Evolutionary conservation across 768 basidiomycete species (phyloP), one percentile per base, ranked within the genome.

Genomic region (Kondoa subrosea): DNA sequence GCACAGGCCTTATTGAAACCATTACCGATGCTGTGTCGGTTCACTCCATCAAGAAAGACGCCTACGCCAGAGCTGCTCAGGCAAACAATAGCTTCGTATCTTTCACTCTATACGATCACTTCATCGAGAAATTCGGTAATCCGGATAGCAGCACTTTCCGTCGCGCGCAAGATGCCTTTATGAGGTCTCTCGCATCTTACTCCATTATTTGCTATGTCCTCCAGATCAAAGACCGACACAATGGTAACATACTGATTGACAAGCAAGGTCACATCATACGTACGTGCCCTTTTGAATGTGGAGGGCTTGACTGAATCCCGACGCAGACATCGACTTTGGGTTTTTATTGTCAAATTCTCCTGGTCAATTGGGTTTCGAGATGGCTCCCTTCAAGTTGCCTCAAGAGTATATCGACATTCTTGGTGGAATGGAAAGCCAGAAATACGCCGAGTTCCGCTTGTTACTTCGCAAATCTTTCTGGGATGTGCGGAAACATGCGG

Each of bases 31-130:
- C 93, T 0, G 91, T 97, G 0, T 97, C 95, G 2, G 90, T 99
- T 72, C 95, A 99, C 76, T 97, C 95, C 0, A 95, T 99, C 77
- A 99, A 99, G 81, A 99, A 99, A 78, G 88, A 90, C 1, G 93
- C 95, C 76, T 97, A 97, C 77, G 92, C 93, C 78, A 93, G 66
- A 87, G 90, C 33, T 83, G 85, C 66, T 79, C 93, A 25, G 88
- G 87, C 34, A 86, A 30, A 68, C 69, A 40, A 66, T 65, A 50
- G 70, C 21, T 64, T 66, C 17, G 65, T 72, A 27, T 71, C 91
- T 75, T 93, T 95, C 60, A 88, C 88, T 1, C 76, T 99, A 65
- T 78, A 90, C 71, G 92, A 99, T 75, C 90, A 99, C 77, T 99
- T 95, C 77, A 84, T 83, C 75, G 83, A 85, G 89, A 87, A 91